phyloP scores from a whole-genome alignment of 2,329 filamentous ascomycete species.

The Neonectria hederae region DNA sequence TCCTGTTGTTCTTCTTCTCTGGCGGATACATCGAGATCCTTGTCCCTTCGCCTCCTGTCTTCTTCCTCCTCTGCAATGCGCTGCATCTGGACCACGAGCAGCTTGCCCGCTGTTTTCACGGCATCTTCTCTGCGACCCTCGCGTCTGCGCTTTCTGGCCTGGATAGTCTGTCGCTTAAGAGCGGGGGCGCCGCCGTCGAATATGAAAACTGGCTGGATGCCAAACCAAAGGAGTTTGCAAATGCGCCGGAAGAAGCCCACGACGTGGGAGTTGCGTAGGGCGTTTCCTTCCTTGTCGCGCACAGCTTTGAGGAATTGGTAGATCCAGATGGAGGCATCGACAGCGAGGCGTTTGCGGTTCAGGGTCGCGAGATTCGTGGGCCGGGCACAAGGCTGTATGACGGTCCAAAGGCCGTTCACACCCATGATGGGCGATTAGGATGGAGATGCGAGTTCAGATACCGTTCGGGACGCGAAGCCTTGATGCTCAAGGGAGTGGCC shows the following conservation, averaged over 20 bases:
- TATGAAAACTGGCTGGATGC: conserved; percentile 95
- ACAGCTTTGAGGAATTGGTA: conserved; percentile 99
- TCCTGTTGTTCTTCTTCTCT: conserved; percentile 66
- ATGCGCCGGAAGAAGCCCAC: conserved; percentile 98
- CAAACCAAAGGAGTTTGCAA: conserved; percentile 96
- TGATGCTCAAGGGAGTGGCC: conserved; percentile 32
- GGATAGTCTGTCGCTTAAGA: conserved; percentile 91
- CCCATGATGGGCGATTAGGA: conserved; percentile 71
- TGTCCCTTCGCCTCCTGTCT: conserved; percentile 64
- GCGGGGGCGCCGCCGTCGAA: conserved; percentile 95
- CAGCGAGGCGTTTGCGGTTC: conserved; percentile 93
- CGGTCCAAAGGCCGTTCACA: conserved; percentile 97
- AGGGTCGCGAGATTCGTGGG: conserved; percentile 96
- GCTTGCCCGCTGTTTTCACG: conserved; percentile 85
- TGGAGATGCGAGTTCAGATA: conserved; percentile 15
- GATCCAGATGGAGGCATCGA: conserved; percentile 99
- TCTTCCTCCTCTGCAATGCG: conserved; percentile 86
- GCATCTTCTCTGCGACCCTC: conserved; percentile 96
- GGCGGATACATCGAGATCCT: conserved; percentile 55
- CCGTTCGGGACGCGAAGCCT: not conserved
- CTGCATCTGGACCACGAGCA: conserved; percentile 95
- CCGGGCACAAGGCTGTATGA: conserved; percentile 92
- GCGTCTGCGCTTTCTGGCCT: conserved; percentile 77
- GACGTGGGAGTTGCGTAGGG: conserved; percentile 92
- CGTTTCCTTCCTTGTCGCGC: conserved; percentile 97